phyloP scores from a whole-genome alignment of 345 rosid genomes.

The Ceriops zippeliana region DNA sequence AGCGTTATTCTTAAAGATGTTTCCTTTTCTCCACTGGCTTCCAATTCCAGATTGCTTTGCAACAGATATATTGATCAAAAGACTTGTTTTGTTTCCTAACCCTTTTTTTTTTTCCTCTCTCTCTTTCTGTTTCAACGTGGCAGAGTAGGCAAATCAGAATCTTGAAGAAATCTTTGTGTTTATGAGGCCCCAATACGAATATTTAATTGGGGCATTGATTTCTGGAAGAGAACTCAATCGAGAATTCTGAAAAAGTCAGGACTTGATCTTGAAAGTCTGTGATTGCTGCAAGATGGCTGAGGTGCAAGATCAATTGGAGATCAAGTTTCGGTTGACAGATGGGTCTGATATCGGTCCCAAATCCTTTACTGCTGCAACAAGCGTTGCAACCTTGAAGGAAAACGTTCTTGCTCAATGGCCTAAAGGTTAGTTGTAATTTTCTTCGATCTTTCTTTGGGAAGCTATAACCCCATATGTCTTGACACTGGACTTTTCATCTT shows the following conservation, averaged over 20 bases:
- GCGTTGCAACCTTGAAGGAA: constrained; percentile 86
- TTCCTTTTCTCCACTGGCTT: constrained; percentile 11
- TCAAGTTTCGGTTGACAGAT: constrained; percentile 85
- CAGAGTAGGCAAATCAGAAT: constrained; percentile 22
- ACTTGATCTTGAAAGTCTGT: constrained; percentile 16
- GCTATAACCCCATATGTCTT: neutral
- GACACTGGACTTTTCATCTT: neutral
- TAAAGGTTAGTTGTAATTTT: constrained; percentile 51
- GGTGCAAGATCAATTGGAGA: constrained; percentile 79
- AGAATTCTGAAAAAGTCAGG: constrained; percentile 14
- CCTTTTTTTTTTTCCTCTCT: neutral
- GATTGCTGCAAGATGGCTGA: constrained; percentile 55
- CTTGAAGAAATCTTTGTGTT: constrained; percentile 18
- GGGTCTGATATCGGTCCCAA: constrained; percentile 96
- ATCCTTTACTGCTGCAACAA: constrained; percentile 76
- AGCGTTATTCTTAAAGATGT: neutral
- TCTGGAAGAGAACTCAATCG: constrained; percentile 15
- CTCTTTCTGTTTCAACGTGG: constrained; percentile 16
- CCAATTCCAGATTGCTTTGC: constrained; percentile 9
- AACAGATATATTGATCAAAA: neutral
- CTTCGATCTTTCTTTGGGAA: neutral
- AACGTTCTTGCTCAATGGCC: constrained; percentile 94
- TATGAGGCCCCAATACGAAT: constrained; percentile 8
- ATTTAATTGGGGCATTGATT: constrained; percentile 20
- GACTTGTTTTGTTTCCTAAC: neutral